Evolutionary conservation across 2,329 filamentous ascomycete species (phyloP), one percentile per base, ranked within the genome.

Genomic region (Dendrostoma leiphaemia): DNA sequence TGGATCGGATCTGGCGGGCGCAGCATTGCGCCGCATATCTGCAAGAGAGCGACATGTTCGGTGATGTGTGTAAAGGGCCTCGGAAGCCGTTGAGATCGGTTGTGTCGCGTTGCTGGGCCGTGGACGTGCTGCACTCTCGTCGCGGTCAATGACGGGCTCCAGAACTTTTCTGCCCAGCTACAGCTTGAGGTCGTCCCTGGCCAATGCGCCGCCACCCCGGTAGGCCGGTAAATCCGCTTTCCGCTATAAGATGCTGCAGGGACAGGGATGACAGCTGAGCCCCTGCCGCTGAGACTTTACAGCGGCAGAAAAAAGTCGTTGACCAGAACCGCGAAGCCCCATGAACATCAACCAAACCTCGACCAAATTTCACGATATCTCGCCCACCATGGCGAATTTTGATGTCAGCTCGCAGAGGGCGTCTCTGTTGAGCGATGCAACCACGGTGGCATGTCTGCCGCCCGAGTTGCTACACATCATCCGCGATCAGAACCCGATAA

Each of bases 391-490:
- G 82, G 75, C 77, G 62, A 69, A 71, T 61, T 75, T 82, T 70
- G 78, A 83, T 66, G 72, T 83, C 66, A 78, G 74, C 63, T 70
- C 69, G 65, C 78, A 81, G 71, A 77, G 75, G 69, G 71, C 76
- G 72, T 78, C 77, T 73, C 74, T 84, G 67, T 72, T 86, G 52
- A 70, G 73, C 63, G 79, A 86, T 61, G 67, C 74, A 69, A 71
- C 70, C 64, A 73, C 78, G 57, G 70, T 87, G 62, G 70, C 77
- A 59, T 74, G 85, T 62, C 70, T 96, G 62, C 89, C 91, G 37
- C 72, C 77, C 61, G 89, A 91, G 74, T 76, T 94, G 67, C 74
- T 86, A 60, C 77, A 83, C 64, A 76, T 87, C 61, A 82, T 94
- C 68, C 80, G 79, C 67, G 74, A 83, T 65, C 78, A 83, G 65